Conservation (phyloP, 2,329 filamentous ascomycete species). For the Penicillium sp. region DNA sequence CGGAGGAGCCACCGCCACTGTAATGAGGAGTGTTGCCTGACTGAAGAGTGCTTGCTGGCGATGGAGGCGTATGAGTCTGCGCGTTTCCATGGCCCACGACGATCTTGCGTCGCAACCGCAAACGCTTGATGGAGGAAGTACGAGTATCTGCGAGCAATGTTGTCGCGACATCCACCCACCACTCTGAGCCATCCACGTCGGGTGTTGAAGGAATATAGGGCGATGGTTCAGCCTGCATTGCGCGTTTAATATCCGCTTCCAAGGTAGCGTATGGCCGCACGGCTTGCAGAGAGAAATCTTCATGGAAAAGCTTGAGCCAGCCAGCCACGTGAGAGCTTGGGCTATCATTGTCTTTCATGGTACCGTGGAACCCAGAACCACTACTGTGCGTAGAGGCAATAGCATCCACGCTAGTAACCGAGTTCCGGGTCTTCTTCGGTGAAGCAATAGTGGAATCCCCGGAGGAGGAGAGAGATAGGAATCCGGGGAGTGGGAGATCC, state of each 20-base stretch:
- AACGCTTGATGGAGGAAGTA: conserved; percentile 54
- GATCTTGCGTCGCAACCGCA: conserved; percentile 53
- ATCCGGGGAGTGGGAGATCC: conserved; percentile 55
- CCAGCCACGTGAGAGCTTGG: conserved; percentile 57
- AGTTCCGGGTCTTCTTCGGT: conserved; percentile 45
- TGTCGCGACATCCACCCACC: conserved; percentile 58
- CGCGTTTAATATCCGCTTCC: conserved; percentile 54
- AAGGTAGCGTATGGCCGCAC: conserved; percentile 54
- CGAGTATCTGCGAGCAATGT: conserved; percentile 57
- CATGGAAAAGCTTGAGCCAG: conserved; percentile 56
- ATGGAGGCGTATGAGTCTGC: conserved; percentile 20
- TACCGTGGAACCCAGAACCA: conserved; percentile 34
- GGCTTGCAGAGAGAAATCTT: conserved; percentile 59
- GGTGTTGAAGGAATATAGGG: conserved; percentile 37
- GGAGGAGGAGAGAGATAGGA: conserved; percentile 47
- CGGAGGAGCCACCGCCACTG: conserved; percentile 21
- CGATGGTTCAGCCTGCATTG: conserved; percentile 56
- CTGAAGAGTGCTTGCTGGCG: conserved; percentile 22
- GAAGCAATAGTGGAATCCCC: conserved; percentile 46
- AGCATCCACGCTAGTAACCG: conserved; percentile 53
- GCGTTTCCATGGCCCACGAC: conserved; percentile 22
- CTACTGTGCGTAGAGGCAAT: conserved; percentile 46
- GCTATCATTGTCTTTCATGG: conserved; percentile 41
- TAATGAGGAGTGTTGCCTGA: conserved; percentile 27
- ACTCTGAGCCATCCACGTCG: conserved; percentile 37